Evolutionary conservation across 116 monocot genomes (phyloP), one percentile per base, ranked within the genome.

Genomic region (Dioscorea cayenensis): DNA sequence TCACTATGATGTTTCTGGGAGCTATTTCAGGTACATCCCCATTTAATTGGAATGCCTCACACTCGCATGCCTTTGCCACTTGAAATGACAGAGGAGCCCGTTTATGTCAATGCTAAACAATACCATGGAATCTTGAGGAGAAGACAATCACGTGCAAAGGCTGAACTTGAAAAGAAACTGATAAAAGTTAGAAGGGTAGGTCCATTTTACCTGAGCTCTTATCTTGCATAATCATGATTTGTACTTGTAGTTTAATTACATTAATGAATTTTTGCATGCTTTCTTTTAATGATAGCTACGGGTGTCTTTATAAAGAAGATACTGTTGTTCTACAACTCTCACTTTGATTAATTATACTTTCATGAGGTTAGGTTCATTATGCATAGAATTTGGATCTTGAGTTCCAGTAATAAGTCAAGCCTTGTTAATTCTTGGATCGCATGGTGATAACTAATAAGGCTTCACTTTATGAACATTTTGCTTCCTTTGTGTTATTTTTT

Each of bases 71-170:
- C 86, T 50, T 87, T 95, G 68, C 95, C 84, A 63, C 80, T 91
- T 64, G 95, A 95, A 73, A 86, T 95, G 91, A 64, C 89, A 50
- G 91, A 95, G 77, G 95, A 95, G 62, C 95, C 94, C 72, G 90
- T 94, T 65, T 94, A 85, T 88, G 94, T 94, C 43, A 94, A 94
- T 80, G 94, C 94, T 43, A 94, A 94, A 73, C 94, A 95, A 65
- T 95, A 95, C 50, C 91, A 89, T 86, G 95, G 91, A 55, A 95
- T 95, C 67, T 71, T 95, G 23, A 74, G 91, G 65, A 73, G 95
- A 69, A 88, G 95, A 65, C 91, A 95, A 66, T 88, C 91, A 76
- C 91, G 95, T 70, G 95, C 95, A 7, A 95, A 89, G 82, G 91
- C 91, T 52, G 95, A 95, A 75, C 86, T 95, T 61, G 91, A 89